Conservation (phyloP, 139 green algal genomes). For the Micractinium conductrix region DNA sequence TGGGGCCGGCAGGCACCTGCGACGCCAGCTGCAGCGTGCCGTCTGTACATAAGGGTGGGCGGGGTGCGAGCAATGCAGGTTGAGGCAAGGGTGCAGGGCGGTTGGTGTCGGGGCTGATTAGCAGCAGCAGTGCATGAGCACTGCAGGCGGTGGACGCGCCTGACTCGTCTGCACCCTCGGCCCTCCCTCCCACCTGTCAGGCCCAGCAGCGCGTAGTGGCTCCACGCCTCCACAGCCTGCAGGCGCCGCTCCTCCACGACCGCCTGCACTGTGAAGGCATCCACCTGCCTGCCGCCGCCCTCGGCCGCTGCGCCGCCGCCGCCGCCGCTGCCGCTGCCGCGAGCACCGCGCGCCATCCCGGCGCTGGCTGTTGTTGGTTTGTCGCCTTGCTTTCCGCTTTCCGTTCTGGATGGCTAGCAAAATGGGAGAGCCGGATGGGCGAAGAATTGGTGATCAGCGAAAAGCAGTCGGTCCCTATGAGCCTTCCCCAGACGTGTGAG, state of each 20-base stretch:
- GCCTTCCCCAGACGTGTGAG: too few species aligned
- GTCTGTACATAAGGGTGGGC: not conserved
- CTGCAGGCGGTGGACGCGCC: too few species aligned
- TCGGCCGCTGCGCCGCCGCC: not conserved
- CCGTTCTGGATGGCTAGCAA: too few species aligned
- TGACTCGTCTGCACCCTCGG: too few species aligned
- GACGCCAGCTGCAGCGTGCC: constrained; percentile 26
- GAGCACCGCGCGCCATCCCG: too few species aligned
- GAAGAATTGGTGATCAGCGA: too few species aligned
- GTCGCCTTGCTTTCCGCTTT: too few species aligned
- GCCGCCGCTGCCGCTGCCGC: not conserved
- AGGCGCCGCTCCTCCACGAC: constrained; percentile 5
- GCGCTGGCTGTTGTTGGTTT: too few species aligned
- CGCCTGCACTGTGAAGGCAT: not conserved
- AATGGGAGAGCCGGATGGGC: too few species aligned
- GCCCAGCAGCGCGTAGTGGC: not conserved
- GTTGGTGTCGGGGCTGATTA: too few species aligned
- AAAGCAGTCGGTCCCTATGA: too few species aligned
- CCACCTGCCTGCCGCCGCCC: constrained; percentile 1
- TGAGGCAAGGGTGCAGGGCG: not conserved
- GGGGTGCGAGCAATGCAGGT: not conserved
- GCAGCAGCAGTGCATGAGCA: too few species aligned
- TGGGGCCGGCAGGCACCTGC: not conserved
- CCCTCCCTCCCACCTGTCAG: constrained; percentile 20
- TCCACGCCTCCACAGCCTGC: constrained; percentile 25